phyloP scores from a whole-genome alignment of 306 rosid species.

The Vicia sativa region DNA sequence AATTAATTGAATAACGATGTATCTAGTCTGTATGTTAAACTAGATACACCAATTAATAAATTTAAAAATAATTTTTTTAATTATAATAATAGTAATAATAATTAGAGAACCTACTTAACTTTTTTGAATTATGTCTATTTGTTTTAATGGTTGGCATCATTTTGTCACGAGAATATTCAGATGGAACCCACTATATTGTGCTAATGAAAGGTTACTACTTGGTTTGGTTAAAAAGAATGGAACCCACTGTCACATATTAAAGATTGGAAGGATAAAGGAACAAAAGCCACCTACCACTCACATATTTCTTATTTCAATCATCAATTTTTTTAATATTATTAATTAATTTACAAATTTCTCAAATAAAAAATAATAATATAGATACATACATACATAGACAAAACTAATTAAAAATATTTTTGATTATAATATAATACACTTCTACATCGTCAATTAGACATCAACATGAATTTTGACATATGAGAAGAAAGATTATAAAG shows the following conservation, averaged over 20 bases:
- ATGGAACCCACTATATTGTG: slow-evolving; percentile 41
- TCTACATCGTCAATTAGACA: too few relatives aligned
- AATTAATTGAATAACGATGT: too few relatives aligned
- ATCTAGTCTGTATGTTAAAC: too few relatives aligned
- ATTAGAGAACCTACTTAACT: too few relatives aligned
- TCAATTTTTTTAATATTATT: neutral
- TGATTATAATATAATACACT: too few relatives aligned
- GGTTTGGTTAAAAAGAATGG: neutral
- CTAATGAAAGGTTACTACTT: neutral
- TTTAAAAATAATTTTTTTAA: too few relatives aligned
- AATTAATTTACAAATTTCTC: neutral
- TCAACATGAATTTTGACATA: too few relatives aligned
- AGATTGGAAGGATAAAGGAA: slow-evolving; percentile 35
- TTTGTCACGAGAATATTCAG: slow-evolving; percentile 39
- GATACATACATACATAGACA: neutral
- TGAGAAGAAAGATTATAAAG: too few relatives aligned
- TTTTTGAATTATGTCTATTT: slow-evolving; percentile 4
- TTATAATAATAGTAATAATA: too few relatives aligned
- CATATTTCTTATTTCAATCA: slow-evolving; percentile 8
- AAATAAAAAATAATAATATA: neutral
- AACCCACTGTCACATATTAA: slow-evolving; percentile 37
- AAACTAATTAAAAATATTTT: too few relatives aligned
- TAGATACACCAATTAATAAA: too few relatives aligned
- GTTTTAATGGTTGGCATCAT: slow-evolving; percentile 8
- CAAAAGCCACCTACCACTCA: slow-evolving; percentile 32